Evolutionary conservation across 441 rosid genomes (phyloP).

Genomic region (Lepidium campestre): DNA sequence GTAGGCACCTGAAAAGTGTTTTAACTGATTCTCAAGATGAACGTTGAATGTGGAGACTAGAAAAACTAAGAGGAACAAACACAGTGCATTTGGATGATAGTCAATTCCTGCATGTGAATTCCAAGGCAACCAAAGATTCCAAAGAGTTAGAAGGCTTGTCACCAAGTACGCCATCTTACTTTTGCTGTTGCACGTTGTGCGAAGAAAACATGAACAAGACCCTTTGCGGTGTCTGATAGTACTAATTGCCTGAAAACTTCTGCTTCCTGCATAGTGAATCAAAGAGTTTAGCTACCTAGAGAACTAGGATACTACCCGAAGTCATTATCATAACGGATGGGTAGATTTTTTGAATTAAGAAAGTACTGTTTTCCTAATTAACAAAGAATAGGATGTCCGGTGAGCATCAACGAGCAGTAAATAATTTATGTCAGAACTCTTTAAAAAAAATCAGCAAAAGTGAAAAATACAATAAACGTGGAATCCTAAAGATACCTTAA

Average conservation of each 20-base stretch:
- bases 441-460: neutral
- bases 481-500: conserved; percentile 50
- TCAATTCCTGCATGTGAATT: neutral
- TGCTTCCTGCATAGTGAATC: conserved; percentile 60
- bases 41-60: neutral
- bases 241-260: conserved; percentile 70
- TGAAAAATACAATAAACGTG: neutral
- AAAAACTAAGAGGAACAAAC: neutral
- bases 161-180: conserved; percentile 38
- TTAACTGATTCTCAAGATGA: conserved; percentile 6
- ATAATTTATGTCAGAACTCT: neutral
- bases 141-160: neutral
- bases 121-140: neutral
- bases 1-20: conserved; percentile 66
- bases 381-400: neutral
- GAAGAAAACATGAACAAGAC: conserved; percentile 81
- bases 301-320: neutral
- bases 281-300: neutral
- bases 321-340: neutral
- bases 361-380: neutral
- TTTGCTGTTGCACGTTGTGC: conserved; percentile 83
- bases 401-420: neutral
- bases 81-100: neutral
- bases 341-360: neutral
- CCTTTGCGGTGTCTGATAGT: conserved; percentile 67